Conservation (phyloP, 108 stramenopile species). For the Schizochytrium sp. region DNA sequence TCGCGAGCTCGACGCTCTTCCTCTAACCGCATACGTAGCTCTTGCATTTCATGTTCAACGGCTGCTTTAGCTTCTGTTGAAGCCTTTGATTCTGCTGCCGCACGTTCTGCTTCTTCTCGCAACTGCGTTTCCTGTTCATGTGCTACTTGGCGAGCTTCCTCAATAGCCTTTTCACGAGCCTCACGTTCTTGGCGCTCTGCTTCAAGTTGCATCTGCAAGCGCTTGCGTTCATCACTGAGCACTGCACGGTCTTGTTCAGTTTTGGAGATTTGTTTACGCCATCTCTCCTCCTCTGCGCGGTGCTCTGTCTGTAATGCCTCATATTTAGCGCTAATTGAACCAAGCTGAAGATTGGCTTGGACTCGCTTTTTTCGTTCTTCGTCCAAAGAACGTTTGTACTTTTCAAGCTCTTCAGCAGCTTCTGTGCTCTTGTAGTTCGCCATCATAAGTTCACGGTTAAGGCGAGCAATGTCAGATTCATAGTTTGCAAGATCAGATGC, state of each 20-base stretch:
- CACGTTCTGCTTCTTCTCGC: neutral
- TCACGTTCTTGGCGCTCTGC: constrained; percentile 31
- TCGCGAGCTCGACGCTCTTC: neutral
- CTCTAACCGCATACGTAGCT: neutral
- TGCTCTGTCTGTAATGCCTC: constrained; percentile 64
- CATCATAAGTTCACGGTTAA: constrained; percentile 58
- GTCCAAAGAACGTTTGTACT: neutral
- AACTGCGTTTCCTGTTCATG: constrained; percentile 1
- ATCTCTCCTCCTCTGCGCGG: constrained; percentile 58
- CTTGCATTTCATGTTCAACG: constrained; percentile 18
- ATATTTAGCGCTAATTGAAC: constrained; percentile 67
- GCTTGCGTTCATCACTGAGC: constrained; percentile 22
- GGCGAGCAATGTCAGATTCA: constrained; percentile 27
- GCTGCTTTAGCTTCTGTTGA: neutral
- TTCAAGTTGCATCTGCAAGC: constrained; percentile 3
- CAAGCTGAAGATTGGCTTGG: constrained; percentile 59
- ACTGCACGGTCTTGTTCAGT: neutral
- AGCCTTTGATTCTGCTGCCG: constrained; percentile 33
- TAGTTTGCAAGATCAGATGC: constrained; percentile 40
- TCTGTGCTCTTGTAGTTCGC: constrained; percentile 24
- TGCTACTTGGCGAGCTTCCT: neutral
- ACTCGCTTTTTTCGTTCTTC: constrained; percentile 27
- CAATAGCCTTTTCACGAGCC: neutral
- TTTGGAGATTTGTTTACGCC: neutral
- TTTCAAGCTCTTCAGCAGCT: constrained; percentile 44